A percentile compares a stretch with the other conserved stretches of the same genome.
Evolutionary conservation across 2,329 filamentous ascomycete genomes (phyloP).

Genomic region (Hymenoscyphus fraxineus): DNA sequence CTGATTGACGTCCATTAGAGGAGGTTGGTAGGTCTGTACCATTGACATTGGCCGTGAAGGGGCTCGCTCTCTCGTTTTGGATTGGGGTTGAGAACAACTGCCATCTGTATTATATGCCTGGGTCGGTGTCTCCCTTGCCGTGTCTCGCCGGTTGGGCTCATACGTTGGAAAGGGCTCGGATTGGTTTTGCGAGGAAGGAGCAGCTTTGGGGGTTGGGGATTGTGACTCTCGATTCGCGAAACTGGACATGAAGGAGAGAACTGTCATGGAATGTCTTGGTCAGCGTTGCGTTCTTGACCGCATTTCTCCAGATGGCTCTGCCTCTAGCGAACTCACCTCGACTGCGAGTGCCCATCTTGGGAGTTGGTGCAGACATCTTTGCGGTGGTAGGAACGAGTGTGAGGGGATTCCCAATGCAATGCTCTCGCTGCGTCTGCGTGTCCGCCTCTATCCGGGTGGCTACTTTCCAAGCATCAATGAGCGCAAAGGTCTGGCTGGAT

Average conservation of each 20-base stretch:
- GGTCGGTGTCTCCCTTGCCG: slow-evolving; percentile 7
- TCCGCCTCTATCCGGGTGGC: slow-evolving; percentile 26
- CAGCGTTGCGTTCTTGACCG: slow-evolving; percentile 17
- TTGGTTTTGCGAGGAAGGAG: slow-evolving; percentile 15
- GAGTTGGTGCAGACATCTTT: slow-evolving; percentile 2
- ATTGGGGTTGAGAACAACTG: slow-evolving; percentile 25
- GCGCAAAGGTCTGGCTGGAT: background rate
- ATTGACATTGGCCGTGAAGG: slow-evolving; percentile 73
- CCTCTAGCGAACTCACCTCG: slow-evolving; percentile 30
- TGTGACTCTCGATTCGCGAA: slow-evolving; percentile 52
- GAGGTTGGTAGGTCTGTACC: slow-evolving; percentile 79
- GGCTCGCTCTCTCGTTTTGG: slow-evolving; percentile 41
- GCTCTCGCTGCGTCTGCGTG: slow-evolving; percentile 1
- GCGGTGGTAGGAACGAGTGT: slow-evolving; percentile 21
- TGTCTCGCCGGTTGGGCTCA: slow-evolving; percentile 39
- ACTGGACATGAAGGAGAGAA: slow-evolving; percentile 84
- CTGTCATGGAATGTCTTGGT: slow-evolving; percentile 50
- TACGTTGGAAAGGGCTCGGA: slow-evolving; percentile 19
- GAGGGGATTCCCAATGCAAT: slow-evolving; percentile 6
- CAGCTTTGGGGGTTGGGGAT: slow-evolving; percentile 33
- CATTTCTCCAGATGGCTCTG: slow-evolving; percentile 1
- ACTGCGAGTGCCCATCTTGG: slow-evolving; percentile 35
- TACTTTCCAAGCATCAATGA: slow-evolving; percentile 1
- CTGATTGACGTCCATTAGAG: slow-evolving; percentile 76
- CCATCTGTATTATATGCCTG: slow-evolving; percentile 20